These are phyloP conservation scores for Protomyces inundatus DNA, from an alignment of 1,139 yeast species.

Conservation along the genomic window DNA sequence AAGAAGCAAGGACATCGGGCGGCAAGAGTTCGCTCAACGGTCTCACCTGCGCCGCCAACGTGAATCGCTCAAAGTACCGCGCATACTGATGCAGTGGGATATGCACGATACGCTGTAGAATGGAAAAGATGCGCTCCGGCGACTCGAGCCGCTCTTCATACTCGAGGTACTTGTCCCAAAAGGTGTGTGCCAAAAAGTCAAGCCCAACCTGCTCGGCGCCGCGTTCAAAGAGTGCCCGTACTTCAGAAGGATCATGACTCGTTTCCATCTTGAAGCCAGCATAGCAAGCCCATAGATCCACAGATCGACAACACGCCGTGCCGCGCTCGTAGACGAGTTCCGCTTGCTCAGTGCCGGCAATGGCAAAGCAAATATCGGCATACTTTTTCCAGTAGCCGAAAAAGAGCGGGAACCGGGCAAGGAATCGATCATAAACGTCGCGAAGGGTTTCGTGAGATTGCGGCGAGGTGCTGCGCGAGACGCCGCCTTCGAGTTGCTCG, in stretches of 20 bases:
- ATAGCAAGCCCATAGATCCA: conserved; percentile 70
- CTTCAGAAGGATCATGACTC: conserved; percentile 37
- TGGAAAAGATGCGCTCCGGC: conserved; percentile 41
- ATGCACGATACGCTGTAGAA: conserved; percentile 59
- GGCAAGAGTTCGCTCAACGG: conserved; percentile 36
- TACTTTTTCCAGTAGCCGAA: conserved; percentile 77
- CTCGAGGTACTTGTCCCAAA: conserved; percentile 67
- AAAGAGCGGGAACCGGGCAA: conserved; percentile 60
- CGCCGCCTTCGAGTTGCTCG: conserved; percentile 41
- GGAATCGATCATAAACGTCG: conserved; percentile 52
- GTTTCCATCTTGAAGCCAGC: conserved; percentile 52
- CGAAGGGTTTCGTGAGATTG: conserved; percentile 46
- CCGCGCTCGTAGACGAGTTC: conserved; percentile 52
- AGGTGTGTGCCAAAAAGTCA: conserved; percentile 67
- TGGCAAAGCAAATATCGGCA: conserved; percentile 60
- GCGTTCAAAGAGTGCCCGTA: conserved; percentile 49
- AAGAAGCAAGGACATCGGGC: conserved; percentile 34
- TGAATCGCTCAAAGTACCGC: conserved; percentile 45
- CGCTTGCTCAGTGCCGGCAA: conserved; percentile 53
- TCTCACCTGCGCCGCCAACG: conserved; percentile 33
- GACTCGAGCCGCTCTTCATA: conserved; percentile 47
- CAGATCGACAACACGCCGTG: conserved; percentile 51
- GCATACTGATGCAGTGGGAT: conserved; percentile 76
- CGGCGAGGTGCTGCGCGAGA: conserved; percentile 46
- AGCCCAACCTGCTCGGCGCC: conserved; percentile 63